Base-by-base conservation (phyloP, 1,284 basidiomycete species). In the Cronartium ribicola region DNA sequence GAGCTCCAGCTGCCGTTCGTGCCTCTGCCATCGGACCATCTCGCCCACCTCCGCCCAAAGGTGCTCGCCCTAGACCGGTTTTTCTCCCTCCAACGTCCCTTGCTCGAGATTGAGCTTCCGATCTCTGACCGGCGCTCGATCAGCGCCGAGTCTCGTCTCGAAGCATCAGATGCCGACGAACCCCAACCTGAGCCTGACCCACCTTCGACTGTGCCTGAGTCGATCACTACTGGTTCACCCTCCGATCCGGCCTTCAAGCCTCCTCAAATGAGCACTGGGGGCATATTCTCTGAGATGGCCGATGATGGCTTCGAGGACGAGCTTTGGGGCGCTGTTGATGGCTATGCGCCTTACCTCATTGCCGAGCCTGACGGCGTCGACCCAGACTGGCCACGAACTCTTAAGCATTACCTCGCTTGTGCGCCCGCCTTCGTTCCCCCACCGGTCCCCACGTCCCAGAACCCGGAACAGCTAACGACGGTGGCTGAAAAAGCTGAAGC, bases 181-280 rank as follows among this genome's bases (percentile, higher is more conserved):
- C 40, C 40, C 17, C 39, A 69, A 36, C 10, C 55, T 22, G 57
- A 60, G 39, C 20, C 57, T n/a, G 37, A 55, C 20, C 20, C 17
- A 22, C 29, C 29, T 29, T 29, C 29, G 29, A 29, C 29, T 29
- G 29, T 2, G 29, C 29, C 20, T 29, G 60, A 60, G 36, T 48
- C 20, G 41, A 29, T 29, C 22, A 63, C 36, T 37, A 39, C 41
- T 10, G 67, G 67, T 11, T 69, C 67, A 17, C 67, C 67, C 17
- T 69, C 67, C 29, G 67, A 69, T 69, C 67, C 67, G 39, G 51
- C 67, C 36, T 69, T 69, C 22, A 69, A 69, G 62, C 40, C 55
- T 14, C 67, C 67, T 46, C 67, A 69, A 11, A 40, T 39, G 3
- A 41, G 41, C 43, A 29, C 51, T 29, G 67, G 39, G 7, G 29